Evolutionary conservation across 768 basidiomycete species (phyloP).

Genomic region (Butyriboletus loyo): DNA sequence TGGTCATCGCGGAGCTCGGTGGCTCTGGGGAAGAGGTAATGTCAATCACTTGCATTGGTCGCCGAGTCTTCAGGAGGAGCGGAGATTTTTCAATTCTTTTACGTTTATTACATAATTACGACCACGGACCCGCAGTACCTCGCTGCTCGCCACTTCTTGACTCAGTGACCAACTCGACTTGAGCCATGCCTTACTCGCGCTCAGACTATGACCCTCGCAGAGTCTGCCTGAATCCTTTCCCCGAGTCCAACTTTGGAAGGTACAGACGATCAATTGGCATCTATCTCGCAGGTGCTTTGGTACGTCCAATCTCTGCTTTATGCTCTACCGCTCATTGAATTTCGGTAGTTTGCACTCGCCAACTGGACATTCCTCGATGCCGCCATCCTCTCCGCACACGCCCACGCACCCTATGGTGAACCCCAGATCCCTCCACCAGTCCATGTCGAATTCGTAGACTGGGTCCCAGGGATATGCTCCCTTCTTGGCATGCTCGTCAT

Average conservation of each 20-base stretch:
- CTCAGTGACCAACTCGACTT: background rate
- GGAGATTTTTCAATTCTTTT: background rate
- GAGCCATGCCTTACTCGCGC: conserved; percentile 52
- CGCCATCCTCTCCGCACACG: conserved; percentile 84
- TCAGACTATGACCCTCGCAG: conserved; percentile 81
- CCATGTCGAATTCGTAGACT: conserved; percentile 91
- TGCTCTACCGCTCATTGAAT: background rate
- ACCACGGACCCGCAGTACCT: background rate
- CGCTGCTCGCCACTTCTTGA: background rate
- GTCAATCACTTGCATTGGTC: conserved; percentile 25
- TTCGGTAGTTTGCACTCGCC: conserved; percentile 79
- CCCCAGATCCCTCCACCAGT: conserved; percentile 68
- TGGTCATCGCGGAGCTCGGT: conserved; percentile 4
- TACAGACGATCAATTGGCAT: conserved; percentile 83
- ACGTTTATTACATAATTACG: conserved; percentile 19
- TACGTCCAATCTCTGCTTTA: conserved; percentile 43
- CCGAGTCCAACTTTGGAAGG: conserved; percentile 68
- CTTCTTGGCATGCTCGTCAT: conserved; percentile 89
- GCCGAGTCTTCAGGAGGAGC: background rate
- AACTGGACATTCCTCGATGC: conserved; percentile 97
- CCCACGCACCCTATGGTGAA: conserved; percentile 67
- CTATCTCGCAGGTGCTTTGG: conserved; percentile 88
- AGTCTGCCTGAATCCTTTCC: conserved; percentile 86
- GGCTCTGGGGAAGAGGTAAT: conserved; percentile 28
- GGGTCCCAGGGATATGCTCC: conserved; percentile 95